These are phyloP conservation scores for Cytauxzoon felis DNA, from an alignment of 169 alveolate species.

Conservation along the genomic window DNA sequence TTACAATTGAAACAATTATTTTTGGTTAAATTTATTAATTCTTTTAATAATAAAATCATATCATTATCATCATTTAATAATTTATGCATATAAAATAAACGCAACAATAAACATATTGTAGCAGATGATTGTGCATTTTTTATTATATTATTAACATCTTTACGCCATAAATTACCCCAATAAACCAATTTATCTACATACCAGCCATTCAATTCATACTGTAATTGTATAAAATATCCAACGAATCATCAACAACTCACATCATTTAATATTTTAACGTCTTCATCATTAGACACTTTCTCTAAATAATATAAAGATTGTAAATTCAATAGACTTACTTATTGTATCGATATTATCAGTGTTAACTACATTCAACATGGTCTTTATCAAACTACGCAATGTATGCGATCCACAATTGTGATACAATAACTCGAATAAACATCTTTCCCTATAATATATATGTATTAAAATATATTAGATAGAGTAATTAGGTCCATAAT, in stretches of 20 bases:
- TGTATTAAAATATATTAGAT: neutral
- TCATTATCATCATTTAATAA: neutral
- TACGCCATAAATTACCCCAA: constrained; percentile 25
- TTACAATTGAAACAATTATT: constrained; percentile 9
- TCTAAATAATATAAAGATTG: neutral
- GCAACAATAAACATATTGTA: constrained; percentile 24
- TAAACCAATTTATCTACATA: neutral
- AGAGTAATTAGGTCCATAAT: too few relatives aligned
- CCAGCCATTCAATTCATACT: constrained; percentile 23
- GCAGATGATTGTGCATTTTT: constrained; percentile 23
- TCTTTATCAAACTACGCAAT: constrained; percentile 24
- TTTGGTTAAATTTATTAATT: neutral
- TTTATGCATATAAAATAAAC: constrained; percentile 4
- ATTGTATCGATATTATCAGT: constrained; percentile 9
- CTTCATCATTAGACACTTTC: neutral
- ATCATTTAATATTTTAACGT: constrained; percentile 7
- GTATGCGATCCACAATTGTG: constrained; percentile 51
- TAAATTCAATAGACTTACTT: neutral
- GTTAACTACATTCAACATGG: constrained; percentile 27
- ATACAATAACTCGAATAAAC: constrained; percentile 38
- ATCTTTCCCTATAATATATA: constrained; percentile 17
- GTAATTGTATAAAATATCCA: neutral
- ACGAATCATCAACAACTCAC: neutral
- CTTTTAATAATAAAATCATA: neutral
- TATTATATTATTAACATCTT: constrained; percentile 19